These are phyloP conservation scores for Pythium brassicae DNA, from an alignment of 352 stramenopile genomes.

Conservation along the genomic window DNA sequence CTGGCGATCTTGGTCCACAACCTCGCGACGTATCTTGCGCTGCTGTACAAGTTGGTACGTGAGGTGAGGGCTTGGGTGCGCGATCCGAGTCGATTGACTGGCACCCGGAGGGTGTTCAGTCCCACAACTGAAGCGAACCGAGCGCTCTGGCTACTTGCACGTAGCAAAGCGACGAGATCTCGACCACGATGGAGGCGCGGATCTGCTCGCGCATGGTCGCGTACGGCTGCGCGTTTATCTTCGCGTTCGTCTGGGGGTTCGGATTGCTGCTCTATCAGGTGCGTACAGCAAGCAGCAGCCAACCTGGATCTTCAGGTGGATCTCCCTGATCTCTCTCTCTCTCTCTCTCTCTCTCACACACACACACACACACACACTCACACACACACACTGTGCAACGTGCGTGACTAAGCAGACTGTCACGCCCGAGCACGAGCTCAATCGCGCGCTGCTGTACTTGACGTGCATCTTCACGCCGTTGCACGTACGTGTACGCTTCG, in stretches of 20 bases:
- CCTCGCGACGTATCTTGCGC: conserved; percentile 45
- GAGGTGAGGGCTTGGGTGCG: too few relatives aligned
- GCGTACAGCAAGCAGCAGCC: too few relatives aligned
- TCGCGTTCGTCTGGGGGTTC: conserved; percentile 39
- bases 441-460: conserved; percentile 47
- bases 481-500: conserved; percentile 33
- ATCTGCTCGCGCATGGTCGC: conserved; percentile 63
- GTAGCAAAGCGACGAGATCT: conserved; percentile 44
- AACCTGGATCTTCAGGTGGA: too few relatives aligned
- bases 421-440: conserved; percentile 39
- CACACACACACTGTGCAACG: too few relatives aligned
- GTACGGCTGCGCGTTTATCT: conserved; percentile 59
- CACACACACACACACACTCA: too few relatives aligned
- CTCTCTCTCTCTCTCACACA: too few relatives aligned
- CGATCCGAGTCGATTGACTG: too few relatives aligned
- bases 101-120: neutral
- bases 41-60: conserved; percentile 58
- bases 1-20: conserved; percentile 56
- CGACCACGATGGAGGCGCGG: conserved; percentile 58
- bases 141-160: neutral
- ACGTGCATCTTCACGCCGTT: conserved; percentile 68
- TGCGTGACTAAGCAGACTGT: conserved; percentile 17
- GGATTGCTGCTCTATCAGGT: conserved; percentile 50
- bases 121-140: neutral
- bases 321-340: too few relatives aligned